Evolutionary conservation across 73 alveolate species (phyloP), one percentile per base, ranked within the genome.

Genomic region (Tetrahymena borealis): DNA sequence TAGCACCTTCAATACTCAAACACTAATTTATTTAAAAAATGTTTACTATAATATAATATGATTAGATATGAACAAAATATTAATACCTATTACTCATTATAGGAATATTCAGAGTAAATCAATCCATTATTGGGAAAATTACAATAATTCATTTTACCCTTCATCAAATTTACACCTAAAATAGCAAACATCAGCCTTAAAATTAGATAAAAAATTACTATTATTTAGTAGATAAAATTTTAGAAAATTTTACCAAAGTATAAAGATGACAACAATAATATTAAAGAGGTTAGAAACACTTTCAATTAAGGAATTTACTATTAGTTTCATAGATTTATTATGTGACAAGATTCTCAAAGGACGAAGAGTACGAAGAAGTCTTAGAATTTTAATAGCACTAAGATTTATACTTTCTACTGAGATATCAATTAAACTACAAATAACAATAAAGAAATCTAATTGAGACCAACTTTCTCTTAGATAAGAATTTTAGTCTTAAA

Each of bases 381-480:
- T 97, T 33, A 97, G 94, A 16, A 97, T 97, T 94, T 97, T 97
- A 78, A 98, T 79, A 96, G 93, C 36, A 96, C 96, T 92, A 31
- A 95, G 90, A 91, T 98, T 97, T 9, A 96, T 94, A 18, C 94
- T 93, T 31, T 96, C 91, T 42, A 97, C 91, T 10, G 94, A 78
- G 5, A 97, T 78, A 95, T 98, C 99, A 32, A 98, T 95, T 11
- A 98, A 77, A 31, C 99, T 96, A 39, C 98, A 93, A 31, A 97
- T 79, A 16, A 98, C 99, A 42, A 98, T 97, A 90, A 98, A 95
- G 96, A 98, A 98, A 96, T 98, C 99, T 40, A 98, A 93, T 85
- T 94, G 90, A 96, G 96, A 96, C 99, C 99, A 98, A 85, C 97
- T 96, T 92, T 98, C 99, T 91, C 98, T 91, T 38, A 98, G 93